Base-by-base conservation (phyloP, 2,329 filamentous ascomycete genomes). In the Diaporthe citri region DNA sequence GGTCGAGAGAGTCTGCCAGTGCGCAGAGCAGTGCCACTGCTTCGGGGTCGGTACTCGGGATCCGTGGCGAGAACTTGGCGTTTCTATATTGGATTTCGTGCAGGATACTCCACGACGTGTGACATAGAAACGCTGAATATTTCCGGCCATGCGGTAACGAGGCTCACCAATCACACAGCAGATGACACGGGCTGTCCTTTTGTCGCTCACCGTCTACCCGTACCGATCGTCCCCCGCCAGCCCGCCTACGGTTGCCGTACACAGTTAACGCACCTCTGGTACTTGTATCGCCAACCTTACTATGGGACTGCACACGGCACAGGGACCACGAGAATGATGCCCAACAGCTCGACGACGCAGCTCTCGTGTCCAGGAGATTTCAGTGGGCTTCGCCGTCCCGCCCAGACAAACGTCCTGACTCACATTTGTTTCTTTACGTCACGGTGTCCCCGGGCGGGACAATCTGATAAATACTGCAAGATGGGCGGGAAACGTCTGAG, bases 1-100 rank as follows among this genome's bases (percentile, higher is more conserved):
- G 43, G 39, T 31, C 39, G 15, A 43, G 8, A 64, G 31, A 20
- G 13, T 46, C 31, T 31, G 20, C 39, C 25, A 28, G 46, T 20
- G 34, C 4, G 9, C 34, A 69, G 15, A 55, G 64, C 48, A 55
- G 48, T 39, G 64, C 46, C 31, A n/a, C 31, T 52, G 64, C 64
- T 39, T 34, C 22, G 43, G 31, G 64, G 64, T 67, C 64, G 64
- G 64, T 69, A 55, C 64, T 55, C 64, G 64, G 64, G 48, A 69
- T 41, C 64, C 64, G 64, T 69, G 64, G 34, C 64, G 48, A 55
- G n/a, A 69, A 41, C 64, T 69, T 69, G 64, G 64, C 64, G n/a
- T 55, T 55, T 55, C 64, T 69, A 69, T 69, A 69, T 55, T 69
- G 48, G 64, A 69, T 69, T 69, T 31, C 64, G 48, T 69, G 64